These are phyloP conservation scores for Fusarium mangiferae DNA, from an alignment of 2,329 filamentous ascomycete genomes.

Conservation along the genomic window DNA sequence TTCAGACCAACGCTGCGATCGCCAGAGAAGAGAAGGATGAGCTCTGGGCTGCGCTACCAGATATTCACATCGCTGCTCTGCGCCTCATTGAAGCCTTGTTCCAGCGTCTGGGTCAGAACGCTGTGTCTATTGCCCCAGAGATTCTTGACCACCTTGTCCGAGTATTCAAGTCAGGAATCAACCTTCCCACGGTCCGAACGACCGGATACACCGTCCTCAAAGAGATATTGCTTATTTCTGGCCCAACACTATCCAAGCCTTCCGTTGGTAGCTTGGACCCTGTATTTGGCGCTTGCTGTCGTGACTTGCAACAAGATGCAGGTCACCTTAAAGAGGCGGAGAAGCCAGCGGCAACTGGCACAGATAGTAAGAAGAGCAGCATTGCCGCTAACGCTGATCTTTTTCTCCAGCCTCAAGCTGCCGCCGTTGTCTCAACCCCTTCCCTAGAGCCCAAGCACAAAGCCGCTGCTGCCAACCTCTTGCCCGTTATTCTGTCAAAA, in stretches of 20 bases:
- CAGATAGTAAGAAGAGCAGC: conserved; percentile 53
- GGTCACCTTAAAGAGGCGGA: conserved; percentile 57
- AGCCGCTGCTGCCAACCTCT: conserved; percentile 67
- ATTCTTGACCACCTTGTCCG: conserved; percentile 78
- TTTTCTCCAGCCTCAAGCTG: conserved; percentile 64
- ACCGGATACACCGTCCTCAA: conserved; percentile 69
- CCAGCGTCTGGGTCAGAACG: conserved; percentile 66
- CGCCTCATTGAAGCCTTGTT: conserved; percentile 68
- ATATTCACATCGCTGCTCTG: conserved; percentile 78
- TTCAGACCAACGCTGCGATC: conserved; percentile 78
- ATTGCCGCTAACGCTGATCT: conserved; percentile 74
- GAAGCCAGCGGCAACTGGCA: conserved; percentile 45
- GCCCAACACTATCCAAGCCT: conserved; percentile 73
- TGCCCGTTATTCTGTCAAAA: conserved; percentile 70
- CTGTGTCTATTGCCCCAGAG: conserved; percentile 69
- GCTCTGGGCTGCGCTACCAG: conserved; percentile 77
- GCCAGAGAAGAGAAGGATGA: conserved; percentile 84
- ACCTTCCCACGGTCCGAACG: conserved; percentile 64
- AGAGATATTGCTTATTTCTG: conserved; percentile 68
- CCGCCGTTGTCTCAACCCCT: conserved; percentile 45
- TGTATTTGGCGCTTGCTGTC: conserved; percentile 75
- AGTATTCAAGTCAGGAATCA: conserved; percentile 71
- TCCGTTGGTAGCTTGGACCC: conserved; percentile 70
- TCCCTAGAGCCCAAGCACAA: conserved; percentile 59
- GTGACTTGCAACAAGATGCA: conserved; percentile 72